Base-by-base conservation (phyloP, 2,329 filamentous ascomycete genomes). In the Talaromyces pinophilus region DNA sequence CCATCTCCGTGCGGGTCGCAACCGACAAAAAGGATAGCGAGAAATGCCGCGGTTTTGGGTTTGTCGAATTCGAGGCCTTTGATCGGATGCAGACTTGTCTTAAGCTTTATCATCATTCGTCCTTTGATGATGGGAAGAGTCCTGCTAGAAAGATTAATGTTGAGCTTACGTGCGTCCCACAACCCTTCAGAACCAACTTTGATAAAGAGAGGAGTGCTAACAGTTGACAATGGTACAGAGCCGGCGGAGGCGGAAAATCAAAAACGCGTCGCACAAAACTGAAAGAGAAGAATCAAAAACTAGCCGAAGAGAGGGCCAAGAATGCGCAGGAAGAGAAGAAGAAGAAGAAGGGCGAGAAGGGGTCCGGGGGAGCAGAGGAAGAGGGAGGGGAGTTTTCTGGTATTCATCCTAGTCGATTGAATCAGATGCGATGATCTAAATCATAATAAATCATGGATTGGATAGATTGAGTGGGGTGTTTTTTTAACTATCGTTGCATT, bases 41-140 rank as follows among this genome's bases (percentile, higher is more conserved):
- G 64, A 87, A 88, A 70, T 90, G 87, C 74, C 90, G 90, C 71
- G 92, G 92, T 42, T 90, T 91, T 73, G 92, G 92, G 5, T 96
- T 97, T 78, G 83, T 98, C 72, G 94, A 98, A 79, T 98, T 97
- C 76, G 88, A 88, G 70, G 86, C 88, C 71, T 96, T 89, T 80
- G 91, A 93, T 79, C 88, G 90, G 75, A 96, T 97, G 92, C 91
- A 96, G 83, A 95, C 92, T 38, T 96, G 92, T 75, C 84, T 98
- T 68, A 92, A 93, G 79, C 88, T 92, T 70, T 94, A 94, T 80
- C 93, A 98, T 80, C 93, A 97, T 81, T 90, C 88, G 67, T 85
- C 85, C 69, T 96, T 97, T 76, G 82, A 87, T 67, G 84, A 85
- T 63, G 82, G 82, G 44, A 82, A 81, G 72, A 82, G 78, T 38